A percentile compares a stretch with the other conserved stretches of the same genome.
These are phyloP conservation scores for Zhuliangozyma parablackwelliae DNA, from an alignment of 1,139 yeast species.

Conservation along the genomic window DNA sequence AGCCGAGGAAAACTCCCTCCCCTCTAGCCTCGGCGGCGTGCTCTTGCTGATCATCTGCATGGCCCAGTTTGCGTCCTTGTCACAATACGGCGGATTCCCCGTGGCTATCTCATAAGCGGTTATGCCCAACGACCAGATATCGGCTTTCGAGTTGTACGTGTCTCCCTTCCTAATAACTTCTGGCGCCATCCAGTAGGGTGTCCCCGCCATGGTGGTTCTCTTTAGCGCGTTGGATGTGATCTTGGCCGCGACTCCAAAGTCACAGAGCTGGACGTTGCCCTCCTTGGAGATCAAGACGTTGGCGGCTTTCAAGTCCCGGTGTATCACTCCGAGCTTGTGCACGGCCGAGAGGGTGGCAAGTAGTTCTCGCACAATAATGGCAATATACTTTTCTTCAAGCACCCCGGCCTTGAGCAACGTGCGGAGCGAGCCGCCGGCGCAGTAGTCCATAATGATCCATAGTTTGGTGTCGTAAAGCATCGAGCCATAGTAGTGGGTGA, in stretches of 20 bases:
- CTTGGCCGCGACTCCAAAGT: constrained; percentile 97
- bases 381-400: constrained; percentile 78
- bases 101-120: constrained; percentile 93
- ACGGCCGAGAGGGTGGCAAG: constrained; percentile 74
- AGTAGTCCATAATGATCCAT: constrained; percentile 97
- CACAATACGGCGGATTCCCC: constrained; percentile 96
- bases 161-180: constrained; percentile 95
- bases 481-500: constrained; percentile 89
- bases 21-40: constrained; percentile 92
- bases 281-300: constrained; percentile 85
- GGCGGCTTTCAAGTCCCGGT: constrained; percentile 94
- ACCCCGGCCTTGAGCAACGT: constrained; percentile 85
- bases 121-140: constrained; percentile 91
- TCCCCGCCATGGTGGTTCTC: constrained; percentile 95
- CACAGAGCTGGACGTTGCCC: constrained; percentile 89
- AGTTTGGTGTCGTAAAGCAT: constrained; percentile 80
- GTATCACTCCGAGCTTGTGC: constrained; percentile 88
- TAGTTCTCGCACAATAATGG: constrained; percentile 77
- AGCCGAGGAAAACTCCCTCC: constrained; percentile 69
- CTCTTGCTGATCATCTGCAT: constrained; percentile 90
- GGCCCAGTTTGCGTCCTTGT: constrained; percentile 91
- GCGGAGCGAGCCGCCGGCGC: constrained; percentile 94
- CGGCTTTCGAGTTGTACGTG: constrained; percentile 79
- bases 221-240: constrained; percentile 71
- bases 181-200: constrained; percentile 99